These are phyloP conservation scores for Microbotryum violaceum DNA, from an alignment of 1,284 basidiomycete species.

Conservation along the genomic window DNA sequence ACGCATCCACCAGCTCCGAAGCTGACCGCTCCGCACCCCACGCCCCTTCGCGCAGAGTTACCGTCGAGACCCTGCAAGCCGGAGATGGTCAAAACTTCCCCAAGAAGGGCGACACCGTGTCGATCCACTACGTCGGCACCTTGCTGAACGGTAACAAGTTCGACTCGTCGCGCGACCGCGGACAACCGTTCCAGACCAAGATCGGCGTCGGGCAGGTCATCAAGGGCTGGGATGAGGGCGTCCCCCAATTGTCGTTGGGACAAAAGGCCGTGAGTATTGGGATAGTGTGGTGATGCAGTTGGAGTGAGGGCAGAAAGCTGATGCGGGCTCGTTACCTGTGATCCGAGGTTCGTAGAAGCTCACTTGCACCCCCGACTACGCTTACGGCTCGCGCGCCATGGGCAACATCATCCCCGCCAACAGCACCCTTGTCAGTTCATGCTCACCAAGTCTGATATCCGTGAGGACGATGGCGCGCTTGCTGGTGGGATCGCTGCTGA, in stretches of 20 bases:
- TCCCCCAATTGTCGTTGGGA: constrained; percentile 42
- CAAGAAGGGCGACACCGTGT: constrained; percentile 28
- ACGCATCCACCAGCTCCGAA: no score
- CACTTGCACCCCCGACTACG: constrained; percentile 41
- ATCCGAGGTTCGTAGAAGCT: constrained; percentile 13
- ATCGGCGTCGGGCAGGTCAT: constrained; percentile 40
- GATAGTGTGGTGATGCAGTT: background rate
- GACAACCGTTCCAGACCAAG: constrained; percentile 33
- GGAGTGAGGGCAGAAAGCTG: no score
- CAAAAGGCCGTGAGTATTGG: constrained; percentile 34
- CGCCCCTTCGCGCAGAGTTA: constrained; percentile 32
- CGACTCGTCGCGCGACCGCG: constrained; percentile 42
- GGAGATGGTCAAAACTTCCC: constrained; percentile 40
- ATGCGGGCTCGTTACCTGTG: background rate
- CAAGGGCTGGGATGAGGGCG: constrained; percentile 43
- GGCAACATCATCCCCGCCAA: constrained; percentile 41
- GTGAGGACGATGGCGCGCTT: background rate
- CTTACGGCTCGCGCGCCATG: constrained; percentile 35
- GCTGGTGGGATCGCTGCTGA: background rate
- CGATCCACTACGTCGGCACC: constrained; percentile 21
- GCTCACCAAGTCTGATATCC: background rate
- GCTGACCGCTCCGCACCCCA: background rate
- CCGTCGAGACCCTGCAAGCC: constrained; percentile 37
- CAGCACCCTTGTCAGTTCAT: constrained; percentile 9
- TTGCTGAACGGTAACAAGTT: constrained; percentile 29